Evolutionary conservation across 805 yeast species (phyloP), one percentile per base, ranked within the genome.

Genomic region (Spathaspora passalidarum): DNA sequence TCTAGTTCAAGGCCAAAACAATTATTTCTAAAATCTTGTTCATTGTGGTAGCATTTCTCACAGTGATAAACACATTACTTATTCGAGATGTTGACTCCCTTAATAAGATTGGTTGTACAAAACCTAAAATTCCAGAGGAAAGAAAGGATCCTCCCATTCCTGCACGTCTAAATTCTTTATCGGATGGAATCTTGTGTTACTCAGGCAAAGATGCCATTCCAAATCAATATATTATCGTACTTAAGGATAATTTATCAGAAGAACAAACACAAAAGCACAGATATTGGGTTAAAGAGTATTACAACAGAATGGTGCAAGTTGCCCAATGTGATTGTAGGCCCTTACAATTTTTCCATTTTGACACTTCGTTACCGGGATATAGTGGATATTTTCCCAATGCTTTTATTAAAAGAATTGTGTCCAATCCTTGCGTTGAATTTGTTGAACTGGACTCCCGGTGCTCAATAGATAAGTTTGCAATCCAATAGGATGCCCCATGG

Each of bases 201-300:
- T 47, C 49, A 16, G 18, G 32, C 17, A 46, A 46, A 13, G 43
- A 42, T 19, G 18, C 43, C 8, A 75, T 85, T 55, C 85, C 90
- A 32, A 78, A 86, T 70, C 82, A 84, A 57, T 94, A 88, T 74
- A 90, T 92, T 54, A 72, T 92, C 53, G 89, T 89, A 41, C 81
- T 90, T 70, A 89, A 88, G 72, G 78, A 80, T 46, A 78, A 72
- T 45, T 72, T 82, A 25, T 58, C 76, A 18, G 62, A 73, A 17
- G 78, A 78, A 21, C 78, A 78, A 45, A 68, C 78, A 23, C 69
- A 71, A 23, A 72, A 77, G 69, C 96, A 90, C 72, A 75, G 75
- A 57, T 72, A 75, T 54, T 76, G 85, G 81, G 76, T 88, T 49
- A 62, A 72, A 13, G 68, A 71, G 38, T 67, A 72, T 40, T 47